These are phyloP conservation scores for Syzygium jambos DNA, from an alignment of 345 rosid genomes.

Conservation along the genomic window DNA sequence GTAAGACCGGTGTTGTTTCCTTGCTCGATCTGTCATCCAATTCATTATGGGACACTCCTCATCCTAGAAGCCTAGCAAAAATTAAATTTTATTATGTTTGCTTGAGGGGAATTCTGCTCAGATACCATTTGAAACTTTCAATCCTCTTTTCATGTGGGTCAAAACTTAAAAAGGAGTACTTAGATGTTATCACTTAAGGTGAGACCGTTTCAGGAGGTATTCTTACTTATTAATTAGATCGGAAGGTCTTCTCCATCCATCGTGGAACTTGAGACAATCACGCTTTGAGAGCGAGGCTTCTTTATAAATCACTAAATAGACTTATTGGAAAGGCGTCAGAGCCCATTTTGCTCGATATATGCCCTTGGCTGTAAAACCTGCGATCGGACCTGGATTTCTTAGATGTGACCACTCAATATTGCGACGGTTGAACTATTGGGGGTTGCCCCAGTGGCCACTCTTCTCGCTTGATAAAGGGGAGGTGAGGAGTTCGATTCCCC, in stretches of 20 bases:
- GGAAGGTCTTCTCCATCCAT: background rate
- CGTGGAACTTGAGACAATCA: background rate
- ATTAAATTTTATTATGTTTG: background rate
- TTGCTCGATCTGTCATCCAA: background rate
- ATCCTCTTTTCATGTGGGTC: rapidly evolving
- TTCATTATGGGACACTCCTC: background rate
- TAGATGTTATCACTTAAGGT: background rate
- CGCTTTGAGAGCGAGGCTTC: background rate
- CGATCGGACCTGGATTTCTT: background rate
- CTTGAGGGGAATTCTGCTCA: background rate
- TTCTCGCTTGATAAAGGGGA: no score
- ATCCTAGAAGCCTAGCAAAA: background rate
- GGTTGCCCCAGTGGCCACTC: no score
- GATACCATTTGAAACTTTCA: background rate
- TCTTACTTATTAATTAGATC: background rate
- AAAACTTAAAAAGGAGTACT: background rate
- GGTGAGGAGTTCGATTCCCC: no score
- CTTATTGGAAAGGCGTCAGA: background rate
- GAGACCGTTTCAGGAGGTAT: background rate
- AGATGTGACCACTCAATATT: background rate
- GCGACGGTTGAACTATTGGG: background rate
- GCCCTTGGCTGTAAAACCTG: background rate
- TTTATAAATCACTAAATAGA: background rate
- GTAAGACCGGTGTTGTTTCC: background rate
- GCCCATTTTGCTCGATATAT: background rate